A percentile compares a stretch with the other conserved stretches of the same genome.
These are phyloP conservation scores for Corymbia calophylla DNA, from an alignment of 441 rosid species.

Conservation along the genomic window DNA sequence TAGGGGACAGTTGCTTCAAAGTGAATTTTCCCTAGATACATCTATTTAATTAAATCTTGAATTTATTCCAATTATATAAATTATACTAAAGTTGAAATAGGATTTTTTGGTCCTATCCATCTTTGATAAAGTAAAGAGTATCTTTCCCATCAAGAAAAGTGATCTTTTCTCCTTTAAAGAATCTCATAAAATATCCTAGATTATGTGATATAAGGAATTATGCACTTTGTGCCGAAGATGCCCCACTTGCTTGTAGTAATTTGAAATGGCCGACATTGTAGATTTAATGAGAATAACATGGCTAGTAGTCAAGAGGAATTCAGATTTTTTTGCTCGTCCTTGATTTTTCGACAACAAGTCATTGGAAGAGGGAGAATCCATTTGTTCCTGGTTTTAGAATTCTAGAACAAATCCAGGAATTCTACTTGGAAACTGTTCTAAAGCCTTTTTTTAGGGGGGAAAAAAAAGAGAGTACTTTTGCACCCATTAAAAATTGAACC, in stretches of 20 bases:
- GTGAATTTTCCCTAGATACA: too few relatives aligned
- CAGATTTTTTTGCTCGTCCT: not conserved
- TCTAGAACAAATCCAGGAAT: not conserved
- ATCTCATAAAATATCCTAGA: not conserved
- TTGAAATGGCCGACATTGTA: not conserved
- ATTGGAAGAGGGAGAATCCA: not conserved
- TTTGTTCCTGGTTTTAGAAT: not conserved
- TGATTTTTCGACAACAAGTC: not conserved
- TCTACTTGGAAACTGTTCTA: not conserved
- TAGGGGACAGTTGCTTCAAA: too few relatives aligned
- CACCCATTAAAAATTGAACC: not conserved
- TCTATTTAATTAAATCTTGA: too few relatives aligned
- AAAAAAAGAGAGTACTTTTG: not conserved
- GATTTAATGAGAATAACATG: not conserved
- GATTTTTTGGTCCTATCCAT: not conserved
- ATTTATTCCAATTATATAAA: too few relatives aligned
- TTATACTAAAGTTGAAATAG: too few relatives aligned
- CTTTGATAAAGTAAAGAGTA: not conserved
- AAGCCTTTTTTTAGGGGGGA: not conserved
- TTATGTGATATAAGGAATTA: not conserved
- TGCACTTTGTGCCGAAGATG: not conserved
- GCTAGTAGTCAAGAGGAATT: not conserved
- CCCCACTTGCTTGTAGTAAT: not conserved
- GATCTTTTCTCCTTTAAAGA: not conserved
- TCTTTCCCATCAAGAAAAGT: fast-evolving